A percentile compares a stretch with the other conserved stretches of the same genome.
Conservation (phyloP, 805 yeast species). For the Ogataea dorogensis region DNA sequence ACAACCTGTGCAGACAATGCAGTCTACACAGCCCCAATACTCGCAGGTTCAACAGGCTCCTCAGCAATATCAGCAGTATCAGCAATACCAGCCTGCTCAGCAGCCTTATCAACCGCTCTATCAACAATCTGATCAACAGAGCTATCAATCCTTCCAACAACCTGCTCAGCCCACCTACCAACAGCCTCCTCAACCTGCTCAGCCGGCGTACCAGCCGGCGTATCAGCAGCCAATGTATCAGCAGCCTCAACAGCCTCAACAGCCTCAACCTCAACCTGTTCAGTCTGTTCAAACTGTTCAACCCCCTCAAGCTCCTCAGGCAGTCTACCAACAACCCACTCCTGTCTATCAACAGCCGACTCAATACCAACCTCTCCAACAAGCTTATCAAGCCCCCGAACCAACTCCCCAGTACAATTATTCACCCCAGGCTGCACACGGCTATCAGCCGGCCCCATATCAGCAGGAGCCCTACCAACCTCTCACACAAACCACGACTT, state of each 20-base stretch:
- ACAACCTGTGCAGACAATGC: too few relatives aligned
- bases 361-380: too few relatives aligned
- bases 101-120: constrained; percentile 4
- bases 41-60: constrained; percentile 6
- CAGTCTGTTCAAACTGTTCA: too few relatives aligned
- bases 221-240: not conserved
- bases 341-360: not conserved
- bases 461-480: constrained; percentile 3
- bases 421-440: too few relatives aligned
- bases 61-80: constrained; percentile 15
- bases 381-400: too few relatives aligned
- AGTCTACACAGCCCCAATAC: not conserved
- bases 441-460: constrained; percentile 4
- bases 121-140: constrained; percentile 3
- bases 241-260: constrained; percentile 8
- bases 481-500: constrained; percentile 10
- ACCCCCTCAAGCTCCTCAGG: too few relatives aligned
- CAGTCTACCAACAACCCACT: not conserved
- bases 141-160: too few relatives aligned
- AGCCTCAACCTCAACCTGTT: constrained; percentile 3
- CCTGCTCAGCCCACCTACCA: too few relatives aligned
- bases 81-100: constrained; percentile 11
- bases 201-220: too few relatives aligned
- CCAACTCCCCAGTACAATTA: too few relatives aligned
- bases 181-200: not conserved